Evolutionary conservation across 2,329 filamentous ascomycete species (phyloP), one percentile per base, ranked within the genome.

Genomic region (Xylariales sp.): DNA sequence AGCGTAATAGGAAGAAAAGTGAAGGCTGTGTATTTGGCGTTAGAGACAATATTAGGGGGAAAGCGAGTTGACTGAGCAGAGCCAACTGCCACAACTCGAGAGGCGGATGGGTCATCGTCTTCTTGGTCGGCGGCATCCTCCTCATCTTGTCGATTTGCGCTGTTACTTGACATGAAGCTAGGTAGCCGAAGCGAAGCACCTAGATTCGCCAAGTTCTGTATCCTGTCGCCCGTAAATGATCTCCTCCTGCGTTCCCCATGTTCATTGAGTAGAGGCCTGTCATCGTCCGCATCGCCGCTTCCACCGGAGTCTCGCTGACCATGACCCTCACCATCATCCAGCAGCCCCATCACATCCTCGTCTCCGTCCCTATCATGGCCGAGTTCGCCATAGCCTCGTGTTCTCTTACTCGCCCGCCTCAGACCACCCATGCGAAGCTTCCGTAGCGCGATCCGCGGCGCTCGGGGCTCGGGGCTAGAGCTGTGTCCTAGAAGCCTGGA

Each of bases 1-100:
- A 98, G 72, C 0, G 93, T 98, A 39, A 91, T 75, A 3, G 94
- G 94, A 11, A 98, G 75, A 64, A 98, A 98, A 39, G 86, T 95
- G 70, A 90, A 84, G 1, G 90, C 82, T 21, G 91, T 97, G 63
- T 98, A 98, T 73, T 97, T 98, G 42, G 93, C 91, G 61, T 98
- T 97, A 25, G 91, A 97, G 36, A 98, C 79, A 43, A 88, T 78
- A 63, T 98, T 98, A 7, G 86, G 80, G 8, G 93, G 91, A 61
- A 91, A 97, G 51, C 84, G 82, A 37, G 82, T 73, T 20, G 79
- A 63, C 58, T 95, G 90, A 21, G 69, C 59, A 35, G 84, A 81
- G 44, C 88, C 91, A 39, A 95, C 86, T 3, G 80, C 71, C 21
- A 96, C 77, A 38, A 78, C 78, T 42, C 91, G 80, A 20, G 88